Conservation (phyloP, 225 moss, liverwort and hornwort genomes). For the Thuidium tamariscinum region DNA sequence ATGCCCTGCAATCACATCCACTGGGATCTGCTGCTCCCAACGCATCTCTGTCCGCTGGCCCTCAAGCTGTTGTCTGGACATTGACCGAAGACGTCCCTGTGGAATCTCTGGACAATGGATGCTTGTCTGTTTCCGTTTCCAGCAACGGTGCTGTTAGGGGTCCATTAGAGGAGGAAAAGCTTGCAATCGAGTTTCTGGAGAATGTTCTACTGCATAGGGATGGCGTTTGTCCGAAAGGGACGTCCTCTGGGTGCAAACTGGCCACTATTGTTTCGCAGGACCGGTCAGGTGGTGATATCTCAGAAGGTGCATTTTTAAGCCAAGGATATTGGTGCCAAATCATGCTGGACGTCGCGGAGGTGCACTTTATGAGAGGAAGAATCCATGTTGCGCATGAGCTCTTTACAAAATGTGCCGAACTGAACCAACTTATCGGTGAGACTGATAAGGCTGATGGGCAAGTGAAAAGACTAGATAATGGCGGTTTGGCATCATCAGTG, state of each 20-base stretch:
- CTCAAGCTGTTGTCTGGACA: conserved; percentile 41
- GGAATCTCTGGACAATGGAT: conserved; percentile 21
- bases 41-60: conserved; percentile 40
- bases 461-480: background rate
- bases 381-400: conserved; percentile 70
- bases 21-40: conserved; percentile 86
- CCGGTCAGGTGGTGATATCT: background rate
- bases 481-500: conserved; percentile 27
- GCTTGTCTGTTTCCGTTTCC: conserved; percentile 14
- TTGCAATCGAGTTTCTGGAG: conserved; percentile 75
- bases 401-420: conserved; percentile 63
- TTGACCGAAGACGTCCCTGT: conserved; percentile 48
- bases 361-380: conserved; percentile 96
- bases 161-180: conserved; percentile 61
- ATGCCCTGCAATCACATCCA: conserved; percentile 72
- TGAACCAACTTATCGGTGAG: conserved; percentile 18
- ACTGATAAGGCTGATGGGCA: conserved; percentile 13
- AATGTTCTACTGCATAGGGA: conserved; percentile 46
- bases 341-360: conserved; percentile 87
- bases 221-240: conserved; percentile 3
- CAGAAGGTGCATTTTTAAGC: conserved; percentile 16
- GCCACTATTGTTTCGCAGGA: conserved; percentile 3
- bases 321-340: conserved; percentile 58
- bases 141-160: conserved; percentile 12
- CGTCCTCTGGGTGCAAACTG: conserved; percentile 11